Base-by-base conservation (phyloP, 2,329 filamentous ascomycete genomes). In the Pseudocercospora vitis region DNA sequence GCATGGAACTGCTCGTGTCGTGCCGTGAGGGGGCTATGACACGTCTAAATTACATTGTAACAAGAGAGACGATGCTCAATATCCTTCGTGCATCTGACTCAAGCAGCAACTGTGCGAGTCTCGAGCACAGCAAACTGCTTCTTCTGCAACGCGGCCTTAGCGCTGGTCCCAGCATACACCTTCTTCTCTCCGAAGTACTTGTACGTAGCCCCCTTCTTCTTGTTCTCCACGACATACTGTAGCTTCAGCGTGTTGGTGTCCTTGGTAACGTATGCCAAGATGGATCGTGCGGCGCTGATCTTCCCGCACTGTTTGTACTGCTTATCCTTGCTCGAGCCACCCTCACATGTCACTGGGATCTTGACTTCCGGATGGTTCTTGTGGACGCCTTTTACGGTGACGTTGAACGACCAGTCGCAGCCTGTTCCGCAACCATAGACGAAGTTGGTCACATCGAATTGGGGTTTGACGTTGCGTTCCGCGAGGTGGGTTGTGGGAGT, bases 401-500 rank as follows among this genome's bases (percentile, higher is more conserved):
- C 55, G 48, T 62, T 52, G 58, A 65, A 63, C 48, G 32, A 48
- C 47, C 50, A 65, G 57, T 49, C 9, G 56, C 63, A 65, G 51
- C 53, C 54, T 35, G 16, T 44, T 16, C 60, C 58, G 56, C 63
- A 65, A 52, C 63, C 62, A 54, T 55, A 65, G 57, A 57, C 29
- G 59, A 64, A 65, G 37, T 65, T 58, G 39, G 56, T 53, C 31
- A 65, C 49, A 40, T 29, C n/a, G 60, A 64, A 65, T 29, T 51
- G 16, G 45, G 28, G 3, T 7, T 50, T 24, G 14, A 39, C 33
- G 35, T 46, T 28, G 7, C 37, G 26, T 16, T 37, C 26, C n/a
- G n/a, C n/a, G 40, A 37, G 7, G 16, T 23, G 21, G 14, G 16
- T n/a, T 40, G 51, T 26, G 19, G 60, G 55, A 19, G 55, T 46